These are phyloP conservation scores for Termitomyces sp. DNA, from an alignment of 768 basidiomycete genomes.

Conservation along the genomic window DNA sequence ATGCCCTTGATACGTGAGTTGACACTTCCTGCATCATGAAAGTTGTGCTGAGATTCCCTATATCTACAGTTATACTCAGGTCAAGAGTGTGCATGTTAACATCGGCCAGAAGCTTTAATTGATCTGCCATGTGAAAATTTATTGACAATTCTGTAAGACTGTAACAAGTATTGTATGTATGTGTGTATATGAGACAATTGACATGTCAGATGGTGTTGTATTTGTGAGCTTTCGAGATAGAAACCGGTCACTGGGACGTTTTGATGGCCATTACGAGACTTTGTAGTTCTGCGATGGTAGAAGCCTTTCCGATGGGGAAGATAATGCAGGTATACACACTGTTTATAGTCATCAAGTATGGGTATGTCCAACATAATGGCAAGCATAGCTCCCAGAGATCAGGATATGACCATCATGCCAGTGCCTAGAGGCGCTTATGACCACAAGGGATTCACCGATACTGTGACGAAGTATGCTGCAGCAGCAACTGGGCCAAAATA, in stretches of 20 bases:
- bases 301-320: no score
- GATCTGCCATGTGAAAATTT: not conserved
- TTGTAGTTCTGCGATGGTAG: no score
- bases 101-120: slow-evolving; percentile 15
- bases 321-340: no score
- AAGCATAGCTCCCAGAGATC: no score
- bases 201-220: not conserved
- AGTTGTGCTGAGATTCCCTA: not conserved
- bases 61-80: slow-evolving; percentile 17
- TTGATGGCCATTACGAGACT: no score
- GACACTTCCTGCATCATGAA: not conserved
- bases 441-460: not conserved
- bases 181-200: not conserved
- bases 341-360: no score
- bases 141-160: not conserved
- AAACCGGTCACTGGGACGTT: no score
- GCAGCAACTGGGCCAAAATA: not conserved
- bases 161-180: not conserved
- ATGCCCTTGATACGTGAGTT: slow-evolving; percentile 23
- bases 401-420: no score
- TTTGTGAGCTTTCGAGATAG: no score
- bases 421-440: not conserved
- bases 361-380: no score
- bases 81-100: slow-evolving; percentile 21
- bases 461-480: slow-evolving; percentile 1